Evolutionary conservation across 2,329 filamentous ascomycete species (phyloP).

Genomic region (Endoconidiophora polonica): DNA sequence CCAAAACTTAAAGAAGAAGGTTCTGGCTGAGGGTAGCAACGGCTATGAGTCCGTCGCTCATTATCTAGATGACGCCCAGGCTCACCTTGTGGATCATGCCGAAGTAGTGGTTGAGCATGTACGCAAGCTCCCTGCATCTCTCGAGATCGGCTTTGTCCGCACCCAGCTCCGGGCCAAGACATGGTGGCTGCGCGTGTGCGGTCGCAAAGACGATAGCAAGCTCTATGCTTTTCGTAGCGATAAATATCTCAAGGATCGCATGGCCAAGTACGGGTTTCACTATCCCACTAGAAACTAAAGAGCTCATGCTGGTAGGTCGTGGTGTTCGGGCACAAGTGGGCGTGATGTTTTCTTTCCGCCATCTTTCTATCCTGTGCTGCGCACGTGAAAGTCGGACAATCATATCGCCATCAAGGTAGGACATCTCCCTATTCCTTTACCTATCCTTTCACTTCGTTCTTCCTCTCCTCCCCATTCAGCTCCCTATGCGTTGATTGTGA

Average conservation of each 20-base stretch:
- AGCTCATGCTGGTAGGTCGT: not conserved
- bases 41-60: too few species aligned
- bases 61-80: not conserved
- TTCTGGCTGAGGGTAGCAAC: not conserved
- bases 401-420: conserved; percentile 2
- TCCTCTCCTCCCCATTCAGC: not conserved
- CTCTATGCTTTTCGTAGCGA: conserved; percentile 2
- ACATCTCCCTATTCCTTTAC: not conserved
- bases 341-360: too few species aligned
- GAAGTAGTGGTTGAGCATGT: not conserved
- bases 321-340: not conserved
- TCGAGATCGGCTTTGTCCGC: not conserved
- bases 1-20: not conserved
- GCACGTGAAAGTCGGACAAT: too few species aligned
- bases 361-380: too few species aligned
- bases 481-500: conserved; percentile 9
- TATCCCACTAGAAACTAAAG: not conserved
- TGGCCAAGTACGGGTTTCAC: not conserved
- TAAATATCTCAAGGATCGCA: conserved; percentile 3
- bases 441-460: not conserved
- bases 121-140: too few species aligned
- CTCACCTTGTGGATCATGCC: not conserved
- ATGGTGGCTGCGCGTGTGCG: conserved; percentile 1
- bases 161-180: conserved; percentile 1
- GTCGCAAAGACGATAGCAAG: conserved; percentile 1